Base-by-base conservation (phyloP, 495 filamentous ascomycete genomes). In the Penicillium coffeae region DNA sequence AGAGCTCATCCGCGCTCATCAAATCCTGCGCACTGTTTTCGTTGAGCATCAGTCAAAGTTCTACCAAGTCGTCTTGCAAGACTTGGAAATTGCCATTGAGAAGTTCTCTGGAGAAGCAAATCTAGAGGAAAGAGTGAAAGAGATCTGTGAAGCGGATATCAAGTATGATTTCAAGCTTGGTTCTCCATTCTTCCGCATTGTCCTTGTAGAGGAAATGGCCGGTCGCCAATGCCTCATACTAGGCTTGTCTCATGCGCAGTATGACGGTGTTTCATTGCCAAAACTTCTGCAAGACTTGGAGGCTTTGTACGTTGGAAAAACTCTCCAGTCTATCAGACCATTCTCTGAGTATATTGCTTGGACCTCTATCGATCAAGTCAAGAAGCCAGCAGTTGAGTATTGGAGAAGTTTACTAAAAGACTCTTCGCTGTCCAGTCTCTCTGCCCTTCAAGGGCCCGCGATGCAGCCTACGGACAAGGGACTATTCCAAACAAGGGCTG, bases 1-100 rank as follows among this genome's bases (percentile, higher is more conserved):
- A 7, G 56, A 71, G 0, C 64, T 83, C 2, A 70, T 80, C 19
- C 63, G 69, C 9, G 60, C 65, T n/a, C 80, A 81, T 60, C 79
- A 84, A 20, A 81, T 87, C 20, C 65, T 87, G 7, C 78, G 83
- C 14, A 86, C 84, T 0, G 76, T 86, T 1, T 87, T 85, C 50
- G 64, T 86, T n/a, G 64, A 78, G 44, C 49, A 70, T 46, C 63
- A 66, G 18, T 66, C 58, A 1, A 49, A 48, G 5, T 76, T 74
- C 58, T 74, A 77, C 37, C 74, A 78, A 36, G 78, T 84, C 33
- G 72, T 84, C 1, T 54, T 87, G 5, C 59, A 78, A 3, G 36
- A 68, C 0, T 56, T 83, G 0, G 36, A 69, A 0, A 55, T 54
- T 1, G 62, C 72, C 0, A 50, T 80, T 14, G 33, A 47, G 16